phyloP scores from a whole-genome alignment of 495 filamentous ascomycete genomes.

The Neurospora cerealis region DNA sequence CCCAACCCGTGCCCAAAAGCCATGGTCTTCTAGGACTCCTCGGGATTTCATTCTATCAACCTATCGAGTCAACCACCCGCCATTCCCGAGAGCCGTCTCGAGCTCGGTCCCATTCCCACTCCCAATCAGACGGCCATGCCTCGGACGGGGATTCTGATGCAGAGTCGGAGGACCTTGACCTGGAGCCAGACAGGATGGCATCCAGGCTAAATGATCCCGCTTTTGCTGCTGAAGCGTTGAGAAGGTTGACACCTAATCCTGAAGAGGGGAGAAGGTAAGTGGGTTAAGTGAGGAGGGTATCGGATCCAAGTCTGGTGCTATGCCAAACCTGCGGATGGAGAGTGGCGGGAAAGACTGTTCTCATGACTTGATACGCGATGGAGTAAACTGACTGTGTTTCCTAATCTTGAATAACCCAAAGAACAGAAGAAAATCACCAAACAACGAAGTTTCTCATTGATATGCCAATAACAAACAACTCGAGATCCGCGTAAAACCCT shows the following conservation, averaged over 20 bases:
- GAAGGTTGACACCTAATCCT: slow-evolving; percentile 32
- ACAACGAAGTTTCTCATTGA: not conserved
- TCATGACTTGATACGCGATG: not conserved
- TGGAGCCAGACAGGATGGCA: slow-evolving; percentile 60
- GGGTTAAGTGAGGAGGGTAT: not conserved
- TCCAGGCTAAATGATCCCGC: slow-evolving; percentile 49
- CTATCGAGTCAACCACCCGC: slow-evolving; percentile 34
- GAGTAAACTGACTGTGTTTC: not conserved
- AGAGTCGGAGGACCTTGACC: slow-evolving; percentile 23
- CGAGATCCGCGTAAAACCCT: not conserved
- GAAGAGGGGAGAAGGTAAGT: slow-evolving; percentile 20
- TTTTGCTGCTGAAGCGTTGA: slow-evolving; percentile 17
- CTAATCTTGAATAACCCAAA: not conserved
- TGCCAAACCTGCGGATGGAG: not conserved
- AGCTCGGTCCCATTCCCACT: slow-evolving; percentile 34
- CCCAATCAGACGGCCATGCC: not conserved
- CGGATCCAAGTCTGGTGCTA: not conserved
- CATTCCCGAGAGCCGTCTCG: slow-evolving; percentile 38
- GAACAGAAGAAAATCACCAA: not conserved
- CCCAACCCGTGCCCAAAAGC: not conserved
- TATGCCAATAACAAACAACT: too few relatives aligned
- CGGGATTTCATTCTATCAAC: slow-evolving; percentile 5
- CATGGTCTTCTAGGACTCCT: slow-evolving; percentile 1
- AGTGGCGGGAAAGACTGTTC: not conserved
- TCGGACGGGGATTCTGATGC: not conserved